Evolutionary conservation across 129 eudicot genomes (phyloP).

Genomic region (Sambucus nigra): DNA sequence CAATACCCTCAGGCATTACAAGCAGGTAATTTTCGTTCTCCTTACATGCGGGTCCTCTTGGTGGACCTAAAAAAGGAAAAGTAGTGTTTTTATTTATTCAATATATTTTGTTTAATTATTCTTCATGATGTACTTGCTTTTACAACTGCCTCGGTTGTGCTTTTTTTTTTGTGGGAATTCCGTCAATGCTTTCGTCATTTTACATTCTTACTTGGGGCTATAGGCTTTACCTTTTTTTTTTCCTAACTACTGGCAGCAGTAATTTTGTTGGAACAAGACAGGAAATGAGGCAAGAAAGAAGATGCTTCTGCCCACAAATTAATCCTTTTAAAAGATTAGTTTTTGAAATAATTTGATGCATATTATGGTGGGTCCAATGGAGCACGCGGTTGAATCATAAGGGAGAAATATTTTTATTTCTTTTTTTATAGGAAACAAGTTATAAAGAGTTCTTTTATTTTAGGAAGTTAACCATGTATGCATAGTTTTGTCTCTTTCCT

Average conservation of each 20-base stretch:
- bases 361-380: too few relatives aligned
- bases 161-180: not conserved
- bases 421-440: too few relatives aligned
- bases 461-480: too few relatives aligned
- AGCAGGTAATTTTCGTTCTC: conserved; percentile 45
- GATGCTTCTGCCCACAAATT: not conserved
- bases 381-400: too few relatives aligned
- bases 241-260: not conserved
- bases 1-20: conserved; percentile 54
- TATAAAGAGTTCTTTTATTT: too few relatives aligned
- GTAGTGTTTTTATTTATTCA: not conserved
- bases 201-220: not conserved
- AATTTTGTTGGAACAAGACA: not conserved
- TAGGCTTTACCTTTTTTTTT: not conserved
- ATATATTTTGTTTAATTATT: not conserved
- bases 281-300: not conserved
- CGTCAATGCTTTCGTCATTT: not conserved
- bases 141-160: not conserved
- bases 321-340: too few relatives aligned
- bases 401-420: too few relatives aligned
- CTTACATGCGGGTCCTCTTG: not conserved
- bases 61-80: too few relatives aligned
- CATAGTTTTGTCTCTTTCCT: too few relatives aligned
- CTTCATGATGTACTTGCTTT: not conserved
- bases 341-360: too few relatives aligned